A percentile compares a stretch with the other conserved stretches of the same genome.
phyloP scores from a whole-genome alignment of 139 green algal genomes.

The Chlorella sorokiniana region DNA sequence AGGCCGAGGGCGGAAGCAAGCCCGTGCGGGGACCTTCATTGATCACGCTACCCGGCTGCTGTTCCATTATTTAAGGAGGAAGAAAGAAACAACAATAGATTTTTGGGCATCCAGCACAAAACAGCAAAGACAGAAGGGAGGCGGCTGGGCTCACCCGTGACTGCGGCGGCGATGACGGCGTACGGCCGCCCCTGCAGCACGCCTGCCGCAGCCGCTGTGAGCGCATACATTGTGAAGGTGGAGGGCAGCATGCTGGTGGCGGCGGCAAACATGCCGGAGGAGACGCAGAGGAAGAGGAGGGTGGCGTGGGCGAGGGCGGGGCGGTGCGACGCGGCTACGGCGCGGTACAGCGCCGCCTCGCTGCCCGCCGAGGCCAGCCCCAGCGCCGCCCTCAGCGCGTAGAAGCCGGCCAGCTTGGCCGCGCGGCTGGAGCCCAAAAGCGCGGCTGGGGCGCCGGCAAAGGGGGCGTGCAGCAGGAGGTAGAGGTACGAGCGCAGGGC shows the following conservation, averaged over 20 bases:
- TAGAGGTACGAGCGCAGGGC: slow-evolving; percentile 85
- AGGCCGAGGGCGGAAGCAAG: no score
- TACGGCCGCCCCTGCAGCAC: slow-evolving; percentile 43
- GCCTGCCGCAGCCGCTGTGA: slow-evolving; percentile 65
- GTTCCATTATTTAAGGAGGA: no score
- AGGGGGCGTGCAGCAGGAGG: slow-evolving; percentile 70
- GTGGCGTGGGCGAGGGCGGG: slow-evolving; percentile 29
- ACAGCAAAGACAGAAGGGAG: neutral
- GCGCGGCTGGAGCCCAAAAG: slow-evolving; percentile 43
- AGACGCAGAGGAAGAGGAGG: slow-evolving; percentile 55
- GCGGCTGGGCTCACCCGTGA: slow-evolving; percentile 30
- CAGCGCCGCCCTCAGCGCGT: slow-evolving; percentile 53
- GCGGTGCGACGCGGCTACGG: slow-evolving; percentile 19
- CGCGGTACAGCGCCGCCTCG: slow-evolving; percentile 62
- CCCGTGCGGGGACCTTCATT: no score
- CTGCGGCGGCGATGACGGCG: slow-evolving; percentile 50
- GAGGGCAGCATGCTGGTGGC: slow-evolving; percentile 75
- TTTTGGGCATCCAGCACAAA: no score
- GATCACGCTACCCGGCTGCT: no score
- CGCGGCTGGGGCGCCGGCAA: slow-evolving; percentile 37
- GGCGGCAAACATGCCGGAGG: slow-evolving; percentile 66
- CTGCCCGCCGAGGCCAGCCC: slow-evolving; percentile 53
- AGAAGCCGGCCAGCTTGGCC: slow-evolving; percentile 67
- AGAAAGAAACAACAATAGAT: no score
- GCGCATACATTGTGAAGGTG: slow-evolving; percentile 78